Percentiles rank a stretch among this genome's conserved stretches.
These are phyloP conservation scores for Barnettozyma hawaiiensis DNA, from an alignment of 1,139 yeast genomes.

Conservation along the genomic window DNA sequence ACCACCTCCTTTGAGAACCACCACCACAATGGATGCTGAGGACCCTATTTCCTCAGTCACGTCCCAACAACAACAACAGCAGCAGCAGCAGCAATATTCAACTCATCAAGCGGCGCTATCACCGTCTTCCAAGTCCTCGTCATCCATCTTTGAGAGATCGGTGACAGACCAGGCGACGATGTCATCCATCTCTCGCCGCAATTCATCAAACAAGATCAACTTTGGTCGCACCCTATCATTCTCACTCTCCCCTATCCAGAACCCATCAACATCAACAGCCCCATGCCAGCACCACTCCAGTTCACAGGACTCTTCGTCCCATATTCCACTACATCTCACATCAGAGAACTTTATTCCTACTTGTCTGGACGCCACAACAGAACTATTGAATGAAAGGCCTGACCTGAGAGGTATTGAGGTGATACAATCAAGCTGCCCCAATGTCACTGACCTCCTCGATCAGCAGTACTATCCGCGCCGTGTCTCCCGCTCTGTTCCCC, in stretches of 20 bases:
- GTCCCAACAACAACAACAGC: conserved; percentile 2
- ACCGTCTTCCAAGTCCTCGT: conserved; percentile 24
- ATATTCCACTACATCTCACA: conserved; percentile 36
- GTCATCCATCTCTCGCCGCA: conserved; percentile 13
- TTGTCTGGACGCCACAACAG: conserved; percentile 64
- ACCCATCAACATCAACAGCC: conserved; percentile 7
- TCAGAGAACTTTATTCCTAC: conserved; percentile 64
- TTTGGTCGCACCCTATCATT: conserved; percentile 8
- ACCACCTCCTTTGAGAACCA: no score
- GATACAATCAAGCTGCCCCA: conserved; percentile 12
- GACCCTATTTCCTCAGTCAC: background rate
- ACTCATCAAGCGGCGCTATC: conserved; percentile 1
- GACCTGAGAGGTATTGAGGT: conserved; percentile 24
- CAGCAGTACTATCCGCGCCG: conserved; percentile 8
- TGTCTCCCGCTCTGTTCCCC: conserved; percentile 5
- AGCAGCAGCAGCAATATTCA: conserved; percentile 1
- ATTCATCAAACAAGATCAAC: conserved; percentile 10
- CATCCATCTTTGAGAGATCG: conserved; percentile 34
- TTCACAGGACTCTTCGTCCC: background rate
- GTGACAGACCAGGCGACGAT: conserved; percentile 29
- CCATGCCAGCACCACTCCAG: conserved; percentile 1
- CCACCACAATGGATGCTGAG: background rate
- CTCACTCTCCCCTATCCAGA: conserved; percentile 9
- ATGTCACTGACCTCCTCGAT: conserved; percentile 11
- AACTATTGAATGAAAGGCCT: conserved; percentile 33